phyloP scores from a whole-genome alignment of 208 protist species.

The Novymonas esmeraldas region DNA sequence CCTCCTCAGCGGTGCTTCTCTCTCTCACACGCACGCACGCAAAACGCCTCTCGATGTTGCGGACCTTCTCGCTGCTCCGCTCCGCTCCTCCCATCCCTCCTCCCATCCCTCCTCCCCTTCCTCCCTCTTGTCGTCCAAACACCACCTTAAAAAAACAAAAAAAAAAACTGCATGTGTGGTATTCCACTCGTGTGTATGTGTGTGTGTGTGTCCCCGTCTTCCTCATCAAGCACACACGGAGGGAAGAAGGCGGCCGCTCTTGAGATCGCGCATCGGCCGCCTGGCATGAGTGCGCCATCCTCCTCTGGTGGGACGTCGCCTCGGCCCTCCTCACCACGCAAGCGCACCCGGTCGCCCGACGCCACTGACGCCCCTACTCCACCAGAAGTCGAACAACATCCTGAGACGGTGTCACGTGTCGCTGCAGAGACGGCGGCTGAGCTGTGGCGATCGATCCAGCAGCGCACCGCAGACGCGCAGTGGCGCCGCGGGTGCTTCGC shows the following conservation, averaged over 20 bases:
- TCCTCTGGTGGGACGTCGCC: background rate
- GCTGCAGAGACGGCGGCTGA: background rate
- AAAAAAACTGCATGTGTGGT: background rate
- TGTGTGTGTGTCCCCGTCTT: too few species aligned
- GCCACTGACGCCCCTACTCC: background rate
- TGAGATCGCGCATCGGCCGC: background rate
- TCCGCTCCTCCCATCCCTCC: background rate
- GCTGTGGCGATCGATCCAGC: background rate
- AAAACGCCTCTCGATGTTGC: background rate
- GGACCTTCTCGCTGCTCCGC: too few species aligned
- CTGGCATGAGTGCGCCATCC: background rate
- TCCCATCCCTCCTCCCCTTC: background rate
- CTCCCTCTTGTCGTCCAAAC: background rate
- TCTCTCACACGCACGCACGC: background rate
- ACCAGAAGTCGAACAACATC: background rate
- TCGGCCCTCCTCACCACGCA: background rate
- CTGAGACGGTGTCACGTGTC: too few species aligned
- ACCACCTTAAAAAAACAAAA: background rate
- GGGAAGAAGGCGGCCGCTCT: too few species aligned
- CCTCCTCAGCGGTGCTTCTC: background rate
- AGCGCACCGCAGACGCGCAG: constrained; percentile 17
- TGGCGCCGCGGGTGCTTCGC: constrained; percentile 27
- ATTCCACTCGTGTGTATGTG: too few species aligned
- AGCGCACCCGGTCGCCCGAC: constrained; percentile 10
- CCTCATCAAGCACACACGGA: too few species aligned